Conservation (phyloP, 371 early-diverging fungal species). For the Phascolomyces articulosus region DNA sequence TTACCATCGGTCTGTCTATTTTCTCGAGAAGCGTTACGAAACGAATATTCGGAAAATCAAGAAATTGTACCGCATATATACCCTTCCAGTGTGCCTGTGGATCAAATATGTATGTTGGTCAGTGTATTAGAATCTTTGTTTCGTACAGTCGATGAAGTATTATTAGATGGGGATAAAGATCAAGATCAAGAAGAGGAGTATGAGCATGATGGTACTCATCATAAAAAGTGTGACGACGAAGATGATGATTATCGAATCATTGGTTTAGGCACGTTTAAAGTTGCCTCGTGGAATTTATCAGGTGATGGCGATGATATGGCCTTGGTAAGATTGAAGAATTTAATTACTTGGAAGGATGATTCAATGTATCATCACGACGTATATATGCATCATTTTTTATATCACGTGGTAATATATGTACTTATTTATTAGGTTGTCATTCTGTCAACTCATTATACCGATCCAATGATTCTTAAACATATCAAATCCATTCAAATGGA, state of each 20-base stretch:
- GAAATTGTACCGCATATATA: slow-evolving; percentile 3
- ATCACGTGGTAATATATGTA: neutral
- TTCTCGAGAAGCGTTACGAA: slow-evolving; percentile 1
- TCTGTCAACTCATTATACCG: slow-evolving; percentile 67
- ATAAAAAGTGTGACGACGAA: neutral
- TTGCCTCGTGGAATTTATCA: slow-evolving; percentile 1
- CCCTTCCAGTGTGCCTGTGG: slow-evolving; percentile 2
- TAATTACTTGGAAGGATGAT: no score
- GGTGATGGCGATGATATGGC: neutral
- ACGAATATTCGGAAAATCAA: slow-evolving; percentile 2
- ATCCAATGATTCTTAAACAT: slow-evolving; percentile 28
- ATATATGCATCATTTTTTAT: neutral
- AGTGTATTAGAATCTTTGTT: slow-evolving; percentile 8
- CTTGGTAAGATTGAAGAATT: neutral
- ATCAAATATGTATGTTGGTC: slow-evolving; percentile 6
- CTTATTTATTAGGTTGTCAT: neutral
- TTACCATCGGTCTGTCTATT: slow-evolving; percentile 11
- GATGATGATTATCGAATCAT: slow-evolving; percentile 8
- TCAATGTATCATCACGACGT: no score
- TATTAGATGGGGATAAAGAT: neutral
- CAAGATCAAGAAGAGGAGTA: neutral
- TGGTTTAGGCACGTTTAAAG: slow-evolving; percentile 10
- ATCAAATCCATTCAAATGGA: neutral
- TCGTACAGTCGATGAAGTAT: slow-evolving; percentile 5
- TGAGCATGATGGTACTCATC: neutral